A percentile compares a stretch with the other conserved stretches of the same genome.
These are phyloP conservation scores for Fusarium marasasianum DNA, from an alignment of 2,329 filamentous ascomycete genomes.

Conservation along the genomic window DNA sequence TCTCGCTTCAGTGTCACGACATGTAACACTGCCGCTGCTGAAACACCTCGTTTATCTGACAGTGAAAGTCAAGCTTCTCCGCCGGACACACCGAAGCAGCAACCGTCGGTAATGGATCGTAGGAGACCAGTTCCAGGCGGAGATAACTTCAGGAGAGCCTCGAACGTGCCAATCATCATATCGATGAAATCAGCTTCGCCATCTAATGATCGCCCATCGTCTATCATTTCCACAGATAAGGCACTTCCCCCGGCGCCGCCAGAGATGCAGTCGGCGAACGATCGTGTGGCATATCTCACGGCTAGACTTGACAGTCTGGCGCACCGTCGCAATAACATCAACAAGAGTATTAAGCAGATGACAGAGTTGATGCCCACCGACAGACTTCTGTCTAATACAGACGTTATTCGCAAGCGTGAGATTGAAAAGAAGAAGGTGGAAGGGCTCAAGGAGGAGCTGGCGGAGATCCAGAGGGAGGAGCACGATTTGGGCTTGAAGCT, in stretches of 20 bases:
- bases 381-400: slow-evolving; percentile 71
- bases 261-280: slow-evolving; percentile 64
- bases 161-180: slow-evolving; percentile 43
- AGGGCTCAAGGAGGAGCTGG: slow-evolving; percentile 70
- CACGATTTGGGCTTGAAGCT: slow-evolving; percentile 81
- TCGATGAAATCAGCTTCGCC: slow-evolving; percentile 41
- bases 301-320: slow-evolving; percentile 71
- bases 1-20: slow-evolving; percentile 74
- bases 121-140: slow-evolving; percentile 44
- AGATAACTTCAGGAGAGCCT: slow-evolving; percentile 29
- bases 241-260: slow-evolving; percentile 69
- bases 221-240: slow-evolving; percentile 60
- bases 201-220: slow-evolving; percentile 40
- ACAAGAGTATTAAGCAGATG: slow-evolving; percentile 78
- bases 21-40: slow-evolving; percentile 60
- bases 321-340: slow-evolving; percentile 76
- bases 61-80: slow-evolving; percentile 41
- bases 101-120: slow-evolving; percentile 46
- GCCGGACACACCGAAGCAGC: slow-evolving; percentile 36
- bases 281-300: slow-evolving; percentile 73
- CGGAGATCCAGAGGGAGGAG: slow-evolving; percentile 78
- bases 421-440: slow-evolving; percentile 72
- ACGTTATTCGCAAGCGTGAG: slow-evolving; percentile 67
- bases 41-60: slow-evolving; percentile 39
- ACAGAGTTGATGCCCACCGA: slow-evolving; percentile 80